Evolutionary conservation across 805 yeast species (phyloP).

Genomic region (Candida cerambycidarum): DNA sequence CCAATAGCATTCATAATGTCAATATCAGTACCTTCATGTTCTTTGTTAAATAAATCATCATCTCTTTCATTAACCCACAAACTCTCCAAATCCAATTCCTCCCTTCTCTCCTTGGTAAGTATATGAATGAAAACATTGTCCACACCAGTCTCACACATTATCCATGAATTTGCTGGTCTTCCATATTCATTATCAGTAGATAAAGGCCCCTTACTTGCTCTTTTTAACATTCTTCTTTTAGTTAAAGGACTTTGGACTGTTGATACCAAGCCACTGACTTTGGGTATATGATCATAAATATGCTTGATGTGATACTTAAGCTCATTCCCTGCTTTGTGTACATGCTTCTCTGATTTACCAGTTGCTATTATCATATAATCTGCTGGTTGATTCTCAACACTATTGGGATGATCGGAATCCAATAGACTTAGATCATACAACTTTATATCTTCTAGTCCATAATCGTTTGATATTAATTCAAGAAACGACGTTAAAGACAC

Average conservation of each 20-base stretch:
- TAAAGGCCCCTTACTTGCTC: slow-evolving; percentile 54
- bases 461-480: slow-evolving; percentile 50
- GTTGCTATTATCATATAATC: slow-evolving; percentile 57
- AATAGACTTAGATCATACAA: slow-evolving; percentile 62
- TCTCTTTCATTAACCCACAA: slow-evolving; percentile 45
- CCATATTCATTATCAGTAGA: slow-evolving; percentile 60
- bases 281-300: slow-evolving; percentile 37
- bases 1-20: not conserved
- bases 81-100: slow-evolving; percentile 66
- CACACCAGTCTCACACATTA: slow-evolving; percentile 58
- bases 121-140: slow-evolving; percentile 71
- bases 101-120: slow-evolving; percentile 67
- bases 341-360: slow-evolving; percentile 75
- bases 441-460: slow-evolving; percentile 64
- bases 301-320: slow-evolving; percentile 60
- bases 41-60: slow-evolving; percentile 1
- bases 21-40: slow-evolving; percentile 4
- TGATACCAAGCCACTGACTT: slow-evolving; percentile 71
- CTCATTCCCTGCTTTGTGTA: slow-evolving; percentile 66
- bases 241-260: slow-evolving; percentile 45
- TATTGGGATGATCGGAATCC: slow-evolving; percentile 29
- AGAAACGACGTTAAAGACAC: slow-evolving; percentile 44
- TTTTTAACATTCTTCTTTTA: slow-evolving; percentile 43
- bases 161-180: slow-evolving; percentile 70
- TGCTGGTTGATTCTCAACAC: slow-evolving; percentile 26